A percentile compares a stretch with the other conserved stretches of the same genome.
Evolutionary conservation across 768 basidiomycete species (phyloP).

Genomic region (Macrolepiota fuliginosa): DNA sequence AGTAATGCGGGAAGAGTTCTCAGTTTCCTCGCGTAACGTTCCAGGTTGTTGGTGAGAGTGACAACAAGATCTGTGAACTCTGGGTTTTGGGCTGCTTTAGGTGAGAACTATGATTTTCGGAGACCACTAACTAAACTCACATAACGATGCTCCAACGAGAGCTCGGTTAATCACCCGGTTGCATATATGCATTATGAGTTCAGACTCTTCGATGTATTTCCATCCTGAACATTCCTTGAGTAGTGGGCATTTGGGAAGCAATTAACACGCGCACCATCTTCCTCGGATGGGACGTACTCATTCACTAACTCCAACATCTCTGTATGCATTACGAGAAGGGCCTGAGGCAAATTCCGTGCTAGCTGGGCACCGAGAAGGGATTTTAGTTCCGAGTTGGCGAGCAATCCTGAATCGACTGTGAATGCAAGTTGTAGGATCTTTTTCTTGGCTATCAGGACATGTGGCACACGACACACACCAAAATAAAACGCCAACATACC

Average conservation of each 20-base stretch:
- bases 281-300: not conserved
- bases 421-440: constrained; percentile 1
- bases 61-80: not conserved
- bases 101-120: not conserved
- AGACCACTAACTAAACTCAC: not conserved
- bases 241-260: not conserved
- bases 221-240: constrained; percentile 11
- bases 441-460: not conserved
- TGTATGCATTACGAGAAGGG: not conserved
- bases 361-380: constrained; percentile 9
- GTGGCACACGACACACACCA: too few relatives aligned
- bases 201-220: constrained; percentile 16
- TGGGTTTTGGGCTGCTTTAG: not conserved
- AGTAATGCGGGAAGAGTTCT: not conserved
- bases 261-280: constrained; percentile 1
- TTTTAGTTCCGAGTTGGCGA: constrained; percentile 3
- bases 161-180: constrained; percentile 10
- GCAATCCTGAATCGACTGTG: not conserved
- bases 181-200: constrained; percentile 5
- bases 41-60: not conserved
- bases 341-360: not conserved
- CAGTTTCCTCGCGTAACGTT: constrained; percentile 1
- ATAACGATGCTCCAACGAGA: constrained; percentile 11
- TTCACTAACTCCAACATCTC: not conserved
- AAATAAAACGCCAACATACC: constrained; percentile 18